Base-by-base conservation (phyloP, 306 rosid species). In the Cucurbita ficifolia region DNA sequence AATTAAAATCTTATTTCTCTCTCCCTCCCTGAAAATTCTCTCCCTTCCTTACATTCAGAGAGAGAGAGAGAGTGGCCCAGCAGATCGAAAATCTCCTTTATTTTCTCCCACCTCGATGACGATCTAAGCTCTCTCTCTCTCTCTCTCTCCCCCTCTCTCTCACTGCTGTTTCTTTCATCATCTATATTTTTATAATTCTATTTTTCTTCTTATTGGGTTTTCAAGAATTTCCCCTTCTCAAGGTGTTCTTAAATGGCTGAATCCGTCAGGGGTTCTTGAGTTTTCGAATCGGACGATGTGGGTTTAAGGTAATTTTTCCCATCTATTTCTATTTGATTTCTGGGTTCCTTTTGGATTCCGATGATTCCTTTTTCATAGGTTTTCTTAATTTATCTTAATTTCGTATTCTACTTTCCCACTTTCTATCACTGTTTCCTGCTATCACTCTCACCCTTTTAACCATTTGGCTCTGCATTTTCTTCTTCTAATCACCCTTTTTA, bases 81-180 rank as follows among this genome's bases (percentile, higher is more conserved):
- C 84, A 83, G 96, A 93, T 93, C 98, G 96, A 49, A 94, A 91
- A 89, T 88, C 96, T 87, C 76, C 79, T 77, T 68, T 52, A 42
- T 75, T 82, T 87, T 86, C 86, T 83, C 84, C 84, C 84, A 77
- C 79, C 76, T 75, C 78, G 84, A 75, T 76, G 96, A 89, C 87
- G 92, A 93, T 90, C 97, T 86, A 81, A 81, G 83, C 88, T 48
- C 51, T 11, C 51, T 29, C 51, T 12, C 51, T 51, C 29, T 24
- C 54, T 83, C 64, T 75, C 75, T 90, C 89, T 2, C 33, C 2
- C 51, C 11, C 51, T 51, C 54, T 83, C 64, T 74, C 76, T 88
- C 89, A 83, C 83, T 86, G 91, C 92, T 79, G 87, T 86, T 87
- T 54, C 83, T 21, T 21, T 72, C 39, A 40, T 4, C 71, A 71